Percentiles rank a stretch among this genome's conserved stretches.
Evolutionary conservation across 345 rosid genomes (phyloP).

Genomic region (Rhodamnia rubescens): DNA sequence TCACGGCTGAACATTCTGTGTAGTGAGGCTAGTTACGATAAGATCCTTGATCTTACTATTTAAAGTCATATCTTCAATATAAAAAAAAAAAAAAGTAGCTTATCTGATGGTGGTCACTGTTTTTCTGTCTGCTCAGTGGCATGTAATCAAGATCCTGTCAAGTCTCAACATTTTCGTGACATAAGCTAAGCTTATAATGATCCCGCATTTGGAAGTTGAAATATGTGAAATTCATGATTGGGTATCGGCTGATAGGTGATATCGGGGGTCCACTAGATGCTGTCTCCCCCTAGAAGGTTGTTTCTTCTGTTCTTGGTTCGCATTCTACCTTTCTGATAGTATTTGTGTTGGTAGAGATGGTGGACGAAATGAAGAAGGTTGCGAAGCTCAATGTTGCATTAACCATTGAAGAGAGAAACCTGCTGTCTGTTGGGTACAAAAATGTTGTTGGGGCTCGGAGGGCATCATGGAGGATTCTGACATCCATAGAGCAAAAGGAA

Average conservation of each 20-base stretch:
- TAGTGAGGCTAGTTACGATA: not conserved
- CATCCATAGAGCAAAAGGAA: slow-evolving; percentile 28
- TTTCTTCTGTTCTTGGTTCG: not conserved
- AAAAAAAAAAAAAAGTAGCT: not conserved
- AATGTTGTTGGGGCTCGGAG: slow-evolving; percentile 26
- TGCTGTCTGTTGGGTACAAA: slow-evolving; percentile 28
- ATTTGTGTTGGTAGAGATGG: slow-evolving; percentile 18
- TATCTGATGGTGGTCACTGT: not conserved
- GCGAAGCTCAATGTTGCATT: slow-evolving; percentile 21
- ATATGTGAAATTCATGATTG: not conserved
- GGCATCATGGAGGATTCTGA: slow-evolving; percentile 30
- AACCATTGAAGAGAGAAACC: slow-evolving; percentile 25
- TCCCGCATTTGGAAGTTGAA: not conserved
- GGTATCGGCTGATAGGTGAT: not conserved
- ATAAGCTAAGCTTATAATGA: not conserved
- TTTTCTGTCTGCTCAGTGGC: not conserved
- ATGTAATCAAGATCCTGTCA: not conserved
- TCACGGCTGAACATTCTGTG: not conserved
- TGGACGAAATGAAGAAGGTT: slow-evolving; percentile 28
- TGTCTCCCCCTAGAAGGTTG: not conserved
- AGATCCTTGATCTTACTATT: not conserved
- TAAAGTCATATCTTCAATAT: not conserved
- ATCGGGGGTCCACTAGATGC: not conserved
- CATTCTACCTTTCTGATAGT: not conserved
- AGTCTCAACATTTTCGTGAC: not conserved